Conservation (phyloP, 257 asterid genomes). For the Voacanga thouarsii region DNA sequence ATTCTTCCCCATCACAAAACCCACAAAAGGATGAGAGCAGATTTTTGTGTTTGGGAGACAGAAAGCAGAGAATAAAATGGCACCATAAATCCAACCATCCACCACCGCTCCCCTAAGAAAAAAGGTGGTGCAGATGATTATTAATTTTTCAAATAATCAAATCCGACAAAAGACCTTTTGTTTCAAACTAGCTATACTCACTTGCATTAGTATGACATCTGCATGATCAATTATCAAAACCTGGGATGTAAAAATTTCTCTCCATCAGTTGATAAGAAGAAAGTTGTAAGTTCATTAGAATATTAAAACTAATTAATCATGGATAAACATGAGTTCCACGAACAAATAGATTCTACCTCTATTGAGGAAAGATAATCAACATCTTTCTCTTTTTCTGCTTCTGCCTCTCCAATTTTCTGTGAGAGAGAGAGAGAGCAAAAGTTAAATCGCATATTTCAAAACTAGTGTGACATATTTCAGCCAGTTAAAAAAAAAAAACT, state of each 20-base stretch:
- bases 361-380: conserved; percentile 94
- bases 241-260: conserved; percentile 37
- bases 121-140: neutral
- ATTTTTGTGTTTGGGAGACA: neutral
- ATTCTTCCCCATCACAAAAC: neutral
- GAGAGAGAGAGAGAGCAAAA: conserved; percentile 13
- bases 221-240: conserved; percentile 88
- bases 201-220: conserved; percentile 94
- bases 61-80: neutral
- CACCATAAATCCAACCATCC: neutral
- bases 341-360: conserved; percentile 51
- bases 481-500: no score
- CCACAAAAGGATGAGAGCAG: neutral
- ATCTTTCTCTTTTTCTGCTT: conserved; percentile 69
- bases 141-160: neutral
- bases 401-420: conserved; percentile 93
- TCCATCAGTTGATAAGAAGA: conserved; percentile 19
- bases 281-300: conserved; percentile 1
- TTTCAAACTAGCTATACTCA: conserved; percentile 15
- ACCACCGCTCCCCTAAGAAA: neutral
- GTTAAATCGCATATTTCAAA: neutral
- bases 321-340: neutral
- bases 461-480: neutral
- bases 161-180: neutral
- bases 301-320: neutral